Percentiles rank a stretch among this genome's conserved stretches.
Conservation (phyloP, 306 rosid genomes). For the Adenanthera pavonina region DNA sequence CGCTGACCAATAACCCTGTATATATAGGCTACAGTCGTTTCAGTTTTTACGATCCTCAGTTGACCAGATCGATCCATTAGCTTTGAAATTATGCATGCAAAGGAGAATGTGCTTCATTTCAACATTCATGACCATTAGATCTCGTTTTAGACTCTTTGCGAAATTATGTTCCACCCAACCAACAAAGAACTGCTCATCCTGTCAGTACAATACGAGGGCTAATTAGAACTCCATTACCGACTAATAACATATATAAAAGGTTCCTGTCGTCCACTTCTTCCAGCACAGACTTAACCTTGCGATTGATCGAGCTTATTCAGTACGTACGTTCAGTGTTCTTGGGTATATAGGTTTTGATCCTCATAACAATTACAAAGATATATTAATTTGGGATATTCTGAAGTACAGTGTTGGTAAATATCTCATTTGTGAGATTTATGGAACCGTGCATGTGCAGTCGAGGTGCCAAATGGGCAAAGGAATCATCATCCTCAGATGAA, state of each 20-base stretch:
- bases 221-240: background rate
- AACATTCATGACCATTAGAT: background rate
- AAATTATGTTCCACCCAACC: conserved; percentile 13
- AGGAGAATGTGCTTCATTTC: conserved; percentile 10
- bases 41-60: background rate
- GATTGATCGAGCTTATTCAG: too few species aligned
- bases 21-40: too few species aligned
- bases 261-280: too few species aligned
- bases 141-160: conserved; percentile 32
- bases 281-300: too few species aligned
- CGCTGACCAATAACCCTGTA: too few species aligned
- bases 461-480: conserved; percentile 63
- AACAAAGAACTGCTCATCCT: conserved; percentile 29
- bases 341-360: too few species aligned
- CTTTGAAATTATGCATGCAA: conserved; percentile 42
- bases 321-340: too few species aligned
- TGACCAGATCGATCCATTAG: conserved; percentile 7
- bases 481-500: conserved; percentile 24
- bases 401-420: too few species aligned
- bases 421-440: background rate
- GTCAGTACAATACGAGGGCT: conserved; percentile 29
- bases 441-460: conserved; percentile 79
- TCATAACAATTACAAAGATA: too few species aligned
- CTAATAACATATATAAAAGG: background rate
- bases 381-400: too few species aligned